phyloP scores from a whole-genome alignment of 2,329 filamentous ascomycete species.

The Aspergillus piperis region DNA sequence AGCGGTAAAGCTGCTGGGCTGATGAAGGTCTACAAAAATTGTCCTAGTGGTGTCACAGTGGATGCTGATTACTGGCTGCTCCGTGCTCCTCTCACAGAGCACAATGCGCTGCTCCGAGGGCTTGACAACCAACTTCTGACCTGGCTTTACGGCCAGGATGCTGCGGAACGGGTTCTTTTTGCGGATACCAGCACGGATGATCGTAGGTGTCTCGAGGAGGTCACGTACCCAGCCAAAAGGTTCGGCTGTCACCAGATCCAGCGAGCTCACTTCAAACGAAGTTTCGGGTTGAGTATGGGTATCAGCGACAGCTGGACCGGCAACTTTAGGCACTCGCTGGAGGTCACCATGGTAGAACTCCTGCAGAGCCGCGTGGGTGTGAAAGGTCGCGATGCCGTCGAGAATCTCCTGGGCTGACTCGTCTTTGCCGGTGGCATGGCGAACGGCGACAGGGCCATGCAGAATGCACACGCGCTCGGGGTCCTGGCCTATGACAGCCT shows the following conservation, averaged over 20 bases:
- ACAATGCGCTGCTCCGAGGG: not conserved
- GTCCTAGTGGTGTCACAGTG: not conserved
- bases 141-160: not conserved
- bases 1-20: not conserved
- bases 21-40: not conserved
- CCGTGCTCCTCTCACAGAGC: not conserved
- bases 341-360: not conserved
- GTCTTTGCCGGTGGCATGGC: not conserved
- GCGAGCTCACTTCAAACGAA: not conserved
- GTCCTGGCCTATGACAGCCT: constrained; percentile 5
- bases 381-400: not conserved
- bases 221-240: not conserved
- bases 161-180: not conserved
- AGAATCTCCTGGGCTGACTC: constrained; percentile 3
- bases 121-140: not conserved
- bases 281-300: no score
- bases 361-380: not conserved
- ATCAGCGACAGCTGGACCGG: not conserved
- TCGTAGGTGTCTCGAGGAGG: not conserved
- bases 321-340: not conserved
- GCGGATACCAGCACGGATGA: not conserved
- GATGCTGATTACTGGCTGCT: not conserved
- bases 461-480: constrained; percentile 4
- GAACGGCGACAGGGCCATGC: constrained; percentile 7
- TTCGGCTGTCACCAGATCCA: not conserved